These are phyloP conservation scores for Monoraphidium neglectum DNA, from an alignment of 139 green algal species.

Conservation along the genomic window DNA sequence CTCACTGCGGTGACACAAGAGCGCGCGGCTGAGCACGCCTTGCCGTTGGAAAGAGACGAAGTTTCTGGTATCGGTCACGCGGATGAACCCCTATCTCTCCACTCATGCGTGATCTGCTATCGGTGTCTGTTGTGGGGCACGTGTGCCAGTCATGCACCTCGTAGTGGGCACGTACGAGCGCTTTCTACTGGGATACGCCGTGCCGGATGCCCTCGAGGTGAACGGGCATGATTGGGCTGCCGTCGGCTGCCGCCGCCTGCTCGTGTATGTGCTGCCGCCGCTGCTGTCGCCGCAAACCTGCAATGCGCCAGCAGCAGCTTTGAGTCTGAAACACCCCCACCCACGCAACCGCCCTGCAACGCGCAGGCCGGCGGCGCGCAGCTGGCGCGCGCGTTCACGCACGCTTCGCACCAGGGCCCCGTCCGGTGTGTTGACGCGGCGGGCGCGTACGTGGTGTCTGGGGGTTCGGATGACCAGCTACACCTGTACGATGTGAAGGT, in stretches of 20 bases:
- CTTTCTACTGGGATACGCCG: conserved; percentile 77
- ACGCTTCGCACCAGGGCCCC: conserved; percentile 32
- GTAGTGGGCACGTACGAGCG: conserved; percentile 82
- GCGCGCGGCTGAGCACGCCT: too few relatives aligned
- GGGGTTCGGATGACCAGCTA: conserved; percentile 79
- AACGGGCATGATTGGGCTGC: neutral
- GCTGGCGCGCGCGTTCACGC: conserved; percentile 14
- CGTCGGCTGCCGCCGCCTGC: neutral
- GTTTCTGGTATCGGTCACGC: too few relatives aligned
- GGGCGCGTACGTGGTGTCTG: conserved; percentile 65
- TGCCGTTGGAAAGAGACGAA: too few relatives aligned
- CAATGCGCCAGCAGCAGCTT: neutral
- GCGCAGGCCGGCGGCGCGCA: neutral
- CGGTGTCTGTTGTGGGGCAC: too few relatives aligned
- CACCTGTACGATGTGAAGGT: conserved; percentile 81
- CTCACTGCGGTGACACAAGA: too few relatives aligned
- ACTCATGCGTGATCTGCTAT: too few relatives aligned
- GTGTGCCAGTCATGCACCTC: conserved; percentile 40
- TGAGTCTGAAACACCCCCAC: neutral
- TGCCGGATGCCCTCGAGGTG: conserved; percentile 20
- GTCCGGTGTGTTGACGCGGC: conserved; percentile 58
- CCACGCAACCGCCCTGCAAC: neutral
- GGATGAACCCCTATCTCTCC: too few relatives aligned
- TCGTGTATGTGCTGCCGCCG: neutral
- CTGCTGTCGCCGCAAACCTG: neutral